Evolutionary conservation across 768 basidiomycete genomes (phyloP).

Genomic region (Boletellus emodensis): DNA sequence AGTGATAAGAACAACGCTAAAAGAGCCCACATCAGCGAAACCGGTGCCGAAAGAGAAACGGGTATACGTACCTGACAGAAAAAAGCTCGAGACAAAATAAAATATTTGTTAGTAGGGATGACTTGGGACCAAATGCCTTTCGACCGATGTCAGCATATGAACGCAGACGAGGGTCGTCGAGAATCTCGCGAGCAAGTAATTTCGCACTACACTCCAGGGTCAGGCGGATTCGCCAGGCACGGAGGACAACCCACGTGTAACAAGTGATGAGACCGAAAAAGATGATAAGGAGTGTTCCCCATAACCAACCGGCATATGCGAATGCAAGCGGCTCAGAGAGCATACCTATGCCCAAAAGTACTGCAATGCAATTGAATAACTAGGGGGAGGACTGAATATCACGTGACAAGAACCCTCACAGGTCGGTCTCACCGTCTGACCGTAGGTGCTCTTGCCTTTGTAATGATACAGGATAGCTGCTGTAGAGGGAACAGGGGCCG

Average conservation of each 20-base stretch:
- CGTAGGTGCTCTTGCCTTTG: slow-evolving; percentile 64
- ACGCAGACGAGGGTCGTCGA: slow-evolving; percentile 60
- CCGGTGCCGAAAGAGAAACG: neutral
- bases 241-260: slow-evolving; percentile 65
- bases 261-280: slow-evolving; percentile 79
- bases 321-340: slow-evolving; percentile 89
- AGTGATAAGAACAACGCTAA: slow-evolving; percentile 81
- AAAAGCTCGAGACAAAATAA: slow-evolving; percentile 89
- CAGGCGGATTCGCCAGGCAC: neutral
- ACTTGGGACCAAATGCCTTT: slow-evolving; percentile 80
- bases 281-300: slow-evolving; percentile 69
- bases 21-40: neutral
- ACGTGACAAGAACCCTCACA: neutral
- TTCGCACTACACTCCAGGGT: slow-evolving; percentile 61
- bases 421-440: slow-evolving; percentile 57
- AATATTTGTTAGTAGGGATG: slow-evolving; percentile 57
- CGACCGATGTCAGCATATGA: slow-evolving; percentile 89
- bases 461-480: slow-evolving; percentile 23
- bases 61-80: slow-evolving; percentile 58
- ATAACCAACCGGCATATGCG: slow-evolving; percentile 85
- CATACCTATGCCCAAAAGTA: slow-evolving; percentile 85
- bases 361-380: slow-evolving; percentile 89
- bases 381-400: slow-evolving; percentile 26
- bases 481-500: slow-evolving; percentile 1
- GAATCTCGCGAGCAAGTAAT: slow-evolving; percentile 73